These are phyloP conservation scores for Apiotrichum laibachii DNA, from an alignment of 1,284 basidiomycete genomes.

Conservation along the genomic window DNA sequence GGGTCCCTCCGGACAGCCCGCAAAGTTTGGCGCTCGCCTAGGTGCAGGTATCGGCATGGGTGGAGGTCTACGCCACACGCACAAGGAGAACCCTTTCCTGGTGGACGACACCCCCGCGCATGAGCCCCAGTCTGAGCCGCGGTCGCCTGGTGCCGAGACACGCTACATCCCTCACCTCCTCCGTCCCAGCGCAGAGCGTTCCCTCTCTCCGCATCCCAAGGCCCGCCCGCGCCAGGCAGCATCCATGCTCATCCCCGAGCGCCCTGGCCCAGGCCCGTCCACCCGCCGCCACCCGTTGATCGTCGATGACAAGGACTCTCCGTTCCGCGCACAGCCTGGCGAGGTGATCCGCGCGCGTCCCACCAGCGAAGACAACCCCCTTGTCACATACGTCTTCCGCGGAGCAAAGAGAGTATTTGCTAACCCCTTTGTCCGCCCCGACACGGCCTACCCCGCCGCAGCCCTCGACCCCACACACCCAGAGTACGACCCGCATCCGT, in stretches of 20 bases:
- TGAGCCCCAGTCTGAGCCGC: neutral
- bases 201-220: slow-evolving; percentile 14
- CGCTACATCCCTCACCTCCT: slow-evolving; percentile 19
- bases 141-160: slow-evolving; percentile 15
- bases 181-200: slow-evolving; percentile 14
- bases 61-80: slow-evolving; percentile 23
- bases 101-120: neutral
- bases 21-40: slow-evolving; percentile 24
- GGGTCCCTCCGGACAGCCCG: neutral
- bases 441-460: slow-evolving; percentile 26
- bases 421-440: slow-evolving; percentile 39
- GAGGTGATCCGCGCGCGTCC: slow-evolving; percentile 21
- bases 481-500: slow-evolving; percentile 43
- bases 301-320: slow-evolving; percentile 39
- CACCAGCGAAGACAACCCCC: slow-evolving; percentile 25
- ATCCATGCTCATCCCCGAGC: slow-evolving; percentile 5
- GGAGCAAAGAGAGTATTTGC: slow-evolving; percentile 46
- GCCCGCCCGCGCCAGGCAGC: neutral
- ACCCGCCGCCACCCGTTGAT: slow-evolving; percentile 11
- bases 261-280: neutral
- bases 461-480: slow-evolving; percentile 34
- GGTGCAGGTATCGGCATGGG: slow-evolving; percentile 47
- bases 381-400: slow-evolving; percentile 47
- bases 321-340: slow-evolving; percentile 40
- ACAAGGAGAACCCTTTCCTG: slow-evolving; percentile 42